Evolutionary conservation across 2,329 filamentous ascomycete species (phyloP), one percentile per base, ranked within the genome.

Genomic region (Didymella lethalis): DNA sequence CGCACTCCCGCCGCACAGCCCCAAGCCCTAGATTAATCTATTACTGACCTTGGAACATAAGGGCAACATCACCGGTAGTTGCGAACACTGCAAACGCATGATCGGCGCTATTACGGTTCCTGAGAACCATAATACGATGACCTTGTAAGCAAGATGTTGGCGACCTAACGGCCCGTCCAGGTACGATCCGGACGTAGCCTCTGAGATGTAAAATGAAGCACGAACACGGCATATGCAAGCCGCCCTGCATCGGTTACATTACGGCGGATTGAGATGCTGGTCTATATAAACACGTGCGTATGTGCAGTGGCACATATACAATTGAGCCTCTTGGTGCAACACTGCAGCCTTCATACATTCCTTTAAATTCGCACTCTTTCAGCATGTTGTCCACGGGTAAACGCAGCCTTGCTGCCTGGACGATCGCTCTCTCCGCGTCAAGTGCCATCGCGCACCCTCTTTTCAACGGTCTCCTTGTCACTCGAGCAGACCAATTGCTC

Each of bases 401-500:
- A 29, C 32, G 43, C 14, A 45, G 50, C 23, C 45, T 58, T 34
- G 31, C 62, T 31, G 47, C 52, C 40, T 57, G 54, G 28, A 48
- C 61, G n/a, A 29, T 65, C 16, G 61, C 54, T n/a, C 48, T 68
- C 26, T 64, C 61, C 29, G 54, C 59, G 10, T 57, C 62, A 14
- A 38, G 45, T 23, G 57, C 57, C 38, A 20, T 64, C 8, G 64
- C 66, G 16, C 64, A 67, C 28, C 66, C 66, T 25, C 62, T 65
- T 5, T 66, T 64, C 45, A 61, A 58, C 23, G 66, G 62, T 5
- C 47, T 55, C 6, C 23, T 65, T 23, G 23, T 67, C 7, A 60
- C 60, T 2, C 57, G 54, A 46, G 48, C 66, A 11, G 57, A 63
- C 10, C 45, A 63, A 3, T 51, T 69, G 2, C 62, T 67, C 11